Conservation (phyloP, 805 yeast species). For the Saccharomyces paradoxus region DNA sequence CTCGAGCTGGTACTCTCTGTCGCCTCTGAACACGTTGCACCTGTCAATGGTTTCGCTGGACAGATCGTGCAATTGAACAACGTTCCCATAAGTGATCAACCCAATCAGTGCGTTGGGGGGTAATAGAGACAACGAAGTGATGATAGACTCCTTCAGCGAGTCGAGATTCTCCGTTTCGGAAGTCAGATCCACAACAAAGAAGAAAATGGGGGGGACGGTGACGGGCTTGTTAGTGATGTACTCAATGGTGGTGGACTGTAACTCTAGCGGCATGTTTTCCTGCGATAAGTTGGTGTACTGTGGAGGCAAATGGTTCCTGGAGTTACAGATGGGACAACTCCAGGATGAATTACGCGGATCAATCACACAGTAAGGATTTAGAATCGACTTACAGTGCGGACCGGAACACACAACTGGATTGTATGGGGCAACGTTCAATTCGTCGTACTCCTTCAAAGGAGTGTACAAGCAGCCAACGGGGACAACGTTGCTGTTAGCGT, state of each 20-base stretch:
- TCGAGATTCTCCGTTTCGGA: constrained; percentile 82
- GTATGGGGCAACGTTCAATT: constrained; percentile 67
- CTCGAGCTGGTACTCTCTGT: constrained; percentile 60
- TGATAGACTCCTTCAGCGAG: constrained; percentile 73
- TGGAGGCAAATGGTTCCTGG: constrained; percentile 72
- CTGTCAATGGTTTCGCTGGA: constrained; percentile 60
- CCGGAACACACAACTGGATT: constrained; percentile 78
- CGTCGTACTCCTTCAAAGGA: constrained; percentile 78
- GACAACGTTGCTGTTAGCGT: constrained; percentile 83
- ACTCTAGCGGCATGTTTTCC: constrained; percentile 75
- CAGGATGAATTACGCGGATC: constrained; percentile 70
- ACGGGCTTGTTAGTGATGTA: constrained; percentile 76
- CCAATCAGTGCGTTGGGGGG: constrained; percentile 91
- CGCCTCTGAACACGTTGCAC: constrained; percentile 81
- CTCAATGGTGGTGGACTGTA: constrained; percentile 72
- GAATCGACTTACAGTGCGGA: constrained; percentile 70
- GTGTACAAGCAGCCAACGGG: constrained; percentile 93
- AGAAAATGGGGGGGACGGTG: constrained; percentile 74
- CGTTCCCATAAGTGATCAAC: constrained; percentile 75
- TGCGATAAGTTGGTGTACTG: constrained; percentile 71
- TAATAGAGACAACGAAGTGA: constrained; percentile 64
- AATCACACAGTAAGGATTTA: constrained; percentile 80
- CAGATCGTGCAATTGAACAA: constrained; percentile 83
- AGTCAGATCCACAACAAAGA: constrained; percentile 81
- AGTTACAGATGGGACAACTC: constrained; percentile 78